These are phyloP conservation scores for Cladosporium sp. DNA, from an alignment of 2,329 filamentous ascomycete genomes.

Conservation along the genomic window DNA sequence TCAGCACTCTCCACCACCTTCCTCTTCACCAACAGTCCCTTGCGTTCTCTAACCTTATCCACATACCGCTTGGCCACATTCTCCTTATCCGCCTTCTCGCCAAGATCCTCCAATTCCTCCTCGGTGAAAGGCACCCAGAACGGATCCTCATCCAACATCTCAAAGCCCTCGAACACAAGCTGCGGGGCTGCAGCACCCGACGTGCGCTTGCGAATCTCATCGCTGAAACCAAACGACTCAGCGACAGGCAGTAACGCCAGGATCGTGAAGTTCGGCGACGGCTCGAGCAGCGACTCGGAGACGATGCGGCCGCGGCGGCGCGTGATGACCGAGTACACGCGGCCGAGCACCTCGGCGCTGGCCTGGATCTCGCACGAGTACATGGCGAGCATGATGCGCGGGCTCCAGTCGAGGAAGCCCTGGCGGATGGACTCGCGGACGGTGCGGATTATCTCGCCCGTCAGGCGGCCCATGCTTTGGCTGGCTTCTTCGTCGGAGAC, in stretches of 20 bases:
- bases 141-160: slow-evolving; percentile 89
- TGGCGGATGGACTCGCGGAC: slow-evolving; percentile 75
- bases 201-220: slow-evolving; percentile 93
- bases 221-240: slow-evolving; percentile 90
- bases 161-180: slow-evolving; percentile 86
- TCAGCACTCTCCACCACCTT: slow-evolving; percentile 73
- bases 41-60: slow-evolving; percentile 77
- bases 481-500: slow-evolving; percentile 50
- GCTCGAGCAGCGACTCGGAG: slow-evolving; percentile 86
- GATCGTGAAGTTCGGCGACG: slow-evolving; percentile 94
- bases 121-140: slow-evolving; percentile 98
- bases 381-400: slow-evolving; percentile 93
- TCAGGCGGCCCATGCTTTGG: slow-evolving; percentile 71
- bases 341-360: slow-evolving; percentile 84
- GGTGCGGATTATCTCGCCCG: slow-evolving; percentile 86
- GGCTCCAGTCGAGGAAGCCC: slow-evolving; percentile 92
- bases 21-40: slow-evolving; percentile 77
- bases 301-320: slow-evolving; percentile 83
- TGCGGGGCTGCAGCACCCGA: slow-evolving; percentile 87
- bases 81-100: slow-evolving; percentile 86
- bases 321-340: slow-evolving; percentile 97
- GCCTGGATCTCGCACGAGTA: slow-evolving; percentile 98
- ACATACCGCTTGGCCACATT: slow-evolving; percentile 96
- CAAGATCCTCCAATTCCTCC: slow-evolving; percentile 91
- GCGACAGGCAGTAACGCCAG: slow-evolving; percentile 81